Base-by-base conservation (phyloP, 345 rosid genomes). In the Brassica rapa region DNA sequence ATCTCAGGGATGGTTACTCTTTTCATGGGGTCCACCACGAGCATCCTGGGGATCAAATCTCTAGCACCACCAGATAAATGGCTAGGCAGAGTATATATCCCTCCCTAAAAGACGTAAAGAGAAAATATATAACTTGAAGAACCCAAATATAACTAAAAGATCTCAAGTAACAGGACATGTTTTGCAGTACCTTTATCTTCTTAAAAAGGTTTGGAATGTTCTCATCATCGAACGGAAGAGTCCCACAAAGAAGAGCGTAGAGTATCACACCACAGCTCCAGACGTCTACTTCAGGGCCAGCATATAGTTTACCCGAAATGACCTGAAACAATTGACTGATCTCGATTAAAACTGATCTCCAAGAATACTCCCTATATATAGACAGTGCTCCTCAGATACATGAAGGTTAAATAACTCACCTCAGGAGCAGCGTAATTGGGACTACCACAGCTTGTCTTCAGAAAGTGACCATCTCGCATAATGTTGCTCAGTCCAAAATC, bases 201-300 rank as follows among this genome's bases (percentile, higher is more conserved):
- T 87, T 89, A 43, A 90, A 93, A 75, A 96, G 96, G 75, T 87
- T 90, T 56, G 99, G 94, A 76, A 93, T 86, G 85, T 90, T 93
- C 75, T 90, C 99, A 70, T 93, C 99, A 75, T 93, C 97, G 51
- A 96, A 96, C 24, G 98, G 99, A 79, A 96, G 98, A 65, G 91
- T 84, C 19, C 99, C 99, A 62, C 93, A 91, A 51, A 96, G 96
- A 82, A 96, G 97, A 61, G 94, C 98, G 81, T 96, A 96, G 66
- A 96, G 84, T 77, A 91, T 91, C 61, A 96, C 96, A 30, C 99
- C 99, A 72, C 99, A 96, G 78, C 99, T 96, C 99, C 99, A 96
- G 46, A 96, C 97, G 80, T 96, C 99, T 70, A 93, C 93, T 85
- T 93, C 99, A 68, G 97, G 94, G 15, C 99, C 99, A 70, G 94